phyloP scores from a whole-genome alignment of 2,329 filamentous ascomycete species.

The Colletotrichum cordylinicola region DNA sequence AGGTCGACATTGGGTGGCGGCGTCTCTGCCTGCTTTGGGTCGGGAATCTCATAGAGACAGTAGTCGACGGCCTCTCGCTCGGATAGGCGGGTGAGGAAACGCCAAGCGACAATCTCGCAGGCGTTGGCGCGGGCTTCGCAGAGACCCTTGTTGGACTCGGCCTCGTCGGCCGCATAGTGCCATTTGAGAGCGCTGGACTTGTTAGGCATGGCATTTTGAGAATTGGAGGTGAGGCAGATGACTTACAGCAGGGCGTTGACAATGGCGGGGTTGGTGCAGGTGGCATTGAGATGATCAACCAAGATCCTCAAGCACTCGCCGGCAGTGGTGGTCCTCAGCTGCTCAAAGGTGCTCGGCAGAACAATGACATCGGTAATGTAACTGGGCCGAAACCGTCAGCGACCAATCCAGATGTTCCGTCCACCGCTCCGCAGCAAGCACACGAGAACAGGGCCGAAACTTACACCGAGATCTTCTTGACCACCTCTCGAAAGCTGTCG shows the following conservation, averaged over 20 bases:
- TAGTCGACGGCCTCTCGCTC: slow-evolving; percentile 77
- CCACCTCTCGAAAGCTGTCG: slow-evolving; percentile 69
- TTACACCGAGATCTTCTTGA: slow-evolving; percentile 71
- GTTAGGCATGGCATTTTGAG: background rate
- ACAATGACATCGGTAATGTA: slow-evolving; percentile 68
- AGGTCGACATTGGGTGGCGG: slow-evolving; percentile 34
- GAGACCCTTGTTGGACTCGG: slow-evolving; percentile 62
- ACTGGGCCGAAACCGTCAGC: slow-evolving; percentile 42
- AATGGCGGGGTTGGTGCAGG: slow-evolving; percentile 71
- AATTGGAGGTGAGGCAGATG: background rate
- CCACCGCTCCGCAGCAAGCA: background rate
- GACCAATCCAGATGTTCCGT: background rate
- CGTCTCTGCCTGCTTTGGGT: slow-evolving; percentile 31
- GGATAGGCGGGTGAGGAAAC: slow-evolving; percentile 73
- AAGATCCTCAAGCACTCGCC: slow-evolving; percentile 63
- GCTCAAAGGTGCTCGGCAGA: slow-evolving; percentile 74
- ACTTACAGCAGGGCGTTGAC: slow-evolving; percentile 77
- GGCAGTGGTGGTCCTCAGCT: slow-evolving; percentile 70
- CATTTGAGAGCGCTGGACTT: slow-evolving; percentile 71
- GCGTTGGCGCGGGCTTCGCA: slow-evolving; percentile 73
- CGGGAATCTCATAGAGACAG: slow-evolving; percentile 75
- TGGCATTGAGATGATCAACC: slow-evolving; percentile 67
- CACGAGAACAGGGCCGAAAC: slow-evolving; percentile 25
- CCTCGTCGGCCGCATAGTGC: slow-evolving; percentile 70
- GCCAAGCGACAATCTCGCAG: slow-evolving; percentile 83